Evolutionary conservation across 129 eudicot species (phyloP).

Genomic region (sunflower (Helianthus annuus)): HanXRQr2.0-SUNRISE NC_035449.2:16818977-16819476

Average conservation of each 20-base stretch:
- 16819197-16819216: conserved; percentile 81
- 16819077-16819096: conserved; percentile 26
- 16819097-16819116: too few species aligned
- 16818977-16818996: conserved; percentile 87
- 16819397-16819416: conserved; percentile 60
- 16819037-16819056: conserved; percentile 63
- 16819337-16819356: conserved; percentile 64
- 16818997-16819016: conserved; percentile 76
- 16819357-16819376: conserved; percentile 86
- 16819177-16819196: conserved; percentile 60
- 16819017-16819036: conserved; percentile 86
- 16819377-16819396: conserved; percentile 49
- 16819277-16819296: conserved; percentile 11
- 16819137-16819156: conserved; percentile 20
- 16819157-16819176: conserved; percentile 42
- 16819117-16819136: too few species aligned
- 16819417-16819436: conserved; percentile 65
- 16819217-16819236: conserved; percentile 78
- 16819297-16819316: conserved; percentile 12
- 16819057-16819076: conserved; percentile 38
- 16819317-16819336: conserved; percentile 50
- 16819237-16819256: conserved; percentile 65
- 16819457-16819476: conserved; percentile 12
- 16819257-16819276: conserved; percentile 5
- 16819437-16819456: conserved; percentile 9